A percentile compares a stretch with the other conserved stretches of the same genome.
phyloP scores from a whole-genome alignment of 148 eudicot genomes.

The Vaccinium macrocarpon region DNA sequence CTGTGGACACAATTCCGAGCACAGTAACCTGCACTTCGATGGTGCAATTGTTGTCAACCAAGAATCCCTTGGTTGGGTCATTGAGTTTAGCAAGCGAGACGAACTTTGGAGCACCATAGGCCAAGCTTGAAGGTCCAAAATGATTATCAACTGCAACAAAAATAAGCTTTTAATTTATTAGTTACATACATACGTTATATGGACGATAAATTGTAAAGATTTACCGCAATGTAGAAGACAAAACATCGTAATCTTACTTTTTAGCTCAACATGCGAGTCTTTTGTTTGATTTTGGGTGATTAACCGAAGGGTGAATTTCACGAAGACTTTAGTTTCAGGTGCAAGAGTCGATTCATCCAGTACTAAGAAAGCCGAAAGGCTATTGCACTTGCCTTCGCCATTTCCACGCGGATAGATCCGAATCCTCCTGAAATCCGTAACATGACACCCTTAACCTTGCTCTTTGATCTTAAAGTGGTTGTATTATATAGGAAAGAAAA shows the following conservation, averaged over 20 bases:
- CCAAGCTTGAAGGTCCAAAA: constrained; percentile 9
- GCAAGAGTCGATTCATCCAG: constrained; percentile 15
- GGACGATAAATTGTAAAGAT: background rate
- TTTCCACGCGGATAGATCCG: constrained; percentile 14
- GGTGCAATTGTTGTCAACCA: constrained; percentile 1
- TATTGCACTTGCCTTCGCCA: constrained; percentile 7
- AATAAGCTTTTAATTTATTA: background rate
- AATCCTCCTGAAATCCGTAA: constrained; percentile 14
- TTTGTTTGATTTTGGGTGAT: background rate
- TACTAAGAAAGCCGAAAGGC: constrained; percentile 1
- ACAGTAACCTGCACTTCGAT: constrained; percentile 13
- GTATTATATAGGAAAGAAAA: background rate
- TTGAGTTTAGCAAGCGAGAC: constrained; percentile 15
- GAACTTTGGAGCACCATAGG: constrained; percentile 8
- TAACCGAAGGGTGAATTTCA: background rate
- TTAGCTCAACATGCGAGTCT: background rate
- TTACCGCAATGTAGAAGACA: background rate
- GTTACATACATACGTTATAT: background rate
- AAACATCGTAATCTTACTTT: background rate
- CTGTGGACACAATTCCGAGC: constrained; percentile 9
- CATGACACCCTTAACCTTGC: background rate
- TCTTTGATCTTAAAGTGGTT: background rate
- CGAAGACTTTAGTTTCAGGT: constrained; percentile 8
- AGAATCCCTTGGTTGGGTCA: constrained; percentile 14
- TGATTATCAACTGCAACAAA: constrained; percentile 9